Evolutionary conservation across 2,329 filamentous ascomycete species (phyloP), one percentile per base, ranked within the genome.

Genomic region (Sclerotinia sclerotiorum): DNA sequence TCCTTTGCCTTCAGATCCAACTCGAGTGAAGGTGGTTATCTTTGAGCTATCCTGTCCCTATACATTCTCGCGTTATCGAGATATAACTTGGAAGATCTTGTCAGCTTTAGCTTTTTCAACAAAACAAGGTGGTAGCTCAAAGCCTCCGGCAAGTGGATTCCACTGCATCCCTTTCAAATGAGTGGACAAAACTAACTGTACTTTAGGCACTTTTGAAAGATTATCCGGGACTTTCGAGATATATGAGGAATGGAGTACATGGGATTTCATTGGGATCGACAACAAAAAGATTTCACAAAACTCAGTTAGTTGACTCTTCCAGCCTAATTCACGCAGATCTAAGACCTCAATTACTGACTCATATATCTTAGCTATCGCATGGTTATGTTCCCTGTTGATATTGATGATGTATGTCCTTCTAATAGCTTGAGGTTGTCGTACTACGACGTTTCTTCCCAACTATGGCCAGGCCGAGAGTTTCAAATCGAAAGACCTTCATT

Each of bases 11-110:
- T 51, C 63, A 0, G 68, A 78, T 2, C 58, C 73, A 0, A 69
- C 75, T 2, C 72, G 79, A 13, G 78, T 77, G n/a, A 81, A 82
- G 44, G 79, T 78, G 0, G 76, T 84, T 0, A 70, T 88, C 0
- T 86, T 88, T 63, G 86, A 88, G 70, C 75, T 88, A 0, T 69
- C 65, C 0, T 78, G 79, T 29, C 86, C 86, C 0, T 44, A 72
- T 3, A 77, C 77, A 5, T 81, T 87, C 29, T 76, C 77, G 2
- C 75, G 77, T 0, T 89, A 87, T 74, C 80, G 87, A 17, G 80
- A 86, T 67, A 77, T 79, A 5, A 86, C 84, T 0, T 87, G 84
- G 83, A 73, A 71, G 4, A 79, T 87, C 3, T 29, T 85, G 0
- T 74, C 15, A 3, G 8, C 51, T 10, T 35, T 65, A 17, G 63